phyloP scores from a whole-genome alignment of 129 eudicot species.

The Chrysanthemum lavandulifolium region DNA sequence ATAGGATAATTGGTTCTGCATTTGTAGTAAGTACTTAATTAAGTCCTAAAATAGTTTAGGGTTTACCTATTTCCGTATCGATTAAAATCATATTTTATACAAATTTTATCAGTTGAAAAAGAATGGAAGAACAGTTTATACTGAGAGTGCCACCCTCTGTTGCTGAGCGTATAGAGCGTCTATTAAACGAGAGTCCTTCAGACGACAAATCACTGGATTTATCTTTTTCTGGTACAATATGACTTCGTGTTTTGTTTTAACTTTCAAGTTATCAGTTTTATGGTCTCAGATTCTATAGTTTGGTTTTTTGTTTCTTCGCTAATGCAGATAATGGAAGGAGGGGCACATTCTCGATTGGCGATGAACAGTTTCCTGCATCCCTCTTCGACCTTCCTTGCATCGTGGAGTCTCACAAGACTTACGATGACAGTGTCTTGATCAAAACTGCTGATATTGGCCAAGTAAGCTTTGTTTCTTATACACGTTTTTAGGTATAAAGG shows the following conservation, averaged over 20 bases:
- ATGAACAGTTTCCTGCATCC: slow-evolving; percentile 70
- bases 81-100: not conserved
- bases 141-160: slow-evolving; percentile 86
- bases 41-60: too few relatives aligned
- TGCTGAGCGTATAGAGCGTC: slow-evolving; percentile 73
- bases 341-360: slow-evolving; percentile 69
- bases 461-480: slow-evolving; percentile 36
- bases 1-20: not conserved
- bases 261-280: not conserved
- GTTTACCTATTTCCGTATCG: not conserved
- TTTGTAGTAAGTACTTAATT: too few relatives aligned
- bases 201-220: slow-evolving; percentile 73
- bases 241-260: too few relatives aligned
- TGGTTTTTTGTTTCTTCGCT: slow-evolving; percentile 9
- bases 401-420: slow-evolving; percentile 86
- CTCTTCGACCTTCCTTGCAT: slow-evolving; percentile 86
- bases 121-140: slow-evolving; percentile 90
- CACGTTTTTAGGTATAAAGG: slow-evolving; percentile 8
- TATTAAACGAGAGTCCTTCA: slow-evolving; percentile 55
- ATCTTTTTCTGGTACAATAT: slow-evolving; percentile 63
- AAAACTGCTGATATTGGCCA: slow-evolving; percentile 94
- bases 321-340: slow-evolving; percentile 82
- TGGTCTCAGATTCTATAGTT: not conserved
- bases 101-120: slow-evolving; percentile 12
- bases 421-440: slow-evolving; percentile 80